Base-by-base conservation (phyloP, 2,329 filamentous ascomycete genomes). In the Pseudogymnoascus sp. region DNA sequence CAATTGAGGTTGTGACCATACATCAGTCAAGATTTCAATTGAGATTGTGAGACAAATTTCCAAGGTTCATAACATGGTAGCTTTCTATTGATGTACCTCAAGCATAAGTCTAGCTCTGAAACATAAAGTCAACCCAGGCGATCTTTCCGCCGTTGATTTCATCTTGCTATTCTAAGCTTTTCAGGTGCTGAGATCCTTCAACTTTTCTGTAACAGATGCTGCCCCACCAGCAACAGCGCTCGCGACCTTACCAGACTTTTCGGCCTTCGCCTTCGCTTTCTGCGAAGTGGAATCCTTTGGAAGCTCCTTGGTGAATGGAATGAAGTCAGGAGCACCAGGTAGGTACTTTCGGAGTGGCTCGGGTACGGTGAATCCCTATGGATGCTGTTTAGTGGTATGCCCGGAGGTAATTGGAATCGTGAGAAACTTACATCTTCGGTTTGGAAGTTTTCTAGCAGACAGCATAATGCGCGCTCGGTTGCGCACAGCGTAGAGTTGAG, bases 361-460 rank as follows among this genome's bases (percentile, higher is more conserved):
- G 0, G 93, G 93, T 36, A 96, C 88, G 63, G 84, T 83, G 69
- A 96, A 82, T 66, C 91, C 91, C 81, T 91, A 66, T 21, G 64
- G 25, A 36, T 9, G 12, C 37, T 42, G 61, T 36, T 74, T 63
- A 74, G 68, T 63, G 65, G n/a, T 64, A 21, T 42, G 6, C 28
- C 11, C 21, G 31, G 18, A 28, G 28, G 25, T 37, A 53, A 40
- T 2, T 21, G 34, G 8, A 42, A 53, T 14, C 38, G 16, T 66
- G 62, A 28, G 16, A 14, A 56, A 75, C 84, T 76, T 77, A 88
- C 88, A 69, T 93, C 89, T 72, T 92, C 87, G 0, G 88, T 95
- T 80, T 99, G 95, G 77, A 93, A 97, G 78, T 97, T 99, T 79
- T 99, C 95, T 40, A 99, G 84, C 46, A 99, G 82, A 75, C 93